Conservation (phyloP, 352 stramenopile species). For the Peronospora belbahrii region DNA sequence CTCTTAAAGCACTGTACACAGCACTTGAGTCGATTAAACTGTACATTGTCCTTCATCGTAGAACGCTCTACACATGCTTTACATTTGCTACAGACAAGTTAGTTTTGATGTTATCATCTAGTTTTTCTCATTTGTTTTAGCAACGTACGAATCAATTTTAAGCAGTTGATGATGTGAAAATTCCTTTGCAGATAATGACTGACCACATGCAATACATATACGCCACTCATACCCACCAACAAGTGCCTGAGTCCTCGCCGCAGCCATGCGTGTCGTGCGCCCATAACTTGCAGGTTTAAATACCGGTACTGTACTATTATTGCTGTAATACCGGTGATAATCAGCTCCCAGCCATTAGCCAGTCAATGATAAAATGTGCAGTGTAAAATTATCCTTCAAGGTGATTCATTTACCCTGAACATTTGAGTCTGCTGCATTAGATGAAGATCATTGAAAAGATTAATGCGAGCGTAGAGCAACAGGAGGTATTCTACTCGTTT, state of each 20-base stretch:
- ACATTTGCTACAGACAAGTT: constrained; percentile 40
- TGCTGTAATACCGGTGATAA: neutral
- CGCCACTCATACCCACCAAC: constrained; percentile 2
- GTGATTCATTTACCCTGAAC: neutral
- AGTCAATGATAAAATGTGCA: neutral
- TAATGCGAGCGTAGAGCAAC: constrained; percentile 58
- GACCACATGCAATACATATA: constrained; percentile 24
- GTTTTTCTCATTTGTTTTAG: neutral
- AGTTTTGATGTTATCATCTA: neutral
- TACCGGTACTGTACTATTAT: neutral
- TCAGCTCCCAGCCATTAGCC: constrained; percentile 16
- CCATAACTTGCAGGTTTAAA: too few species aligned
- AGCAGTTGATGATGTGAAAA: constrained; percentile 51
- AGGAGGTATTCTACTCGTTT: constrained; percentile 93
- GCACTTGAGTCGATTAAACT: constrained; percentile 39
- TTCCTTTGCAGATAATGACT: constrained; percentile 1
- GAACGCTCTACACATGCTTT: constrained; percentile 38
- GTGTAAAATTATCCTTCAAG: constrained; percentile 10
- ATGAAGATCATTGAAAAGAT: constrained; percentile 91
- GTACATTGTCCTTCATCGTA: constrained; percentile 8
- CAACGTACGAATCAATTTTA: constrained; percentile 41
- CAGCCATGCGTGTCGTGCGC: too few species aligned
- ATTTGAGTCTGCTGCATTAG: neutral
- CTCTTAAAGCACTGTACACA: constrained; percentile 75
- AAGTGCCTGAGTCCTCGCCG: too few species aligned